Evolutionary conservation across 129 eudicot species (phyloP).

Genomic region (Pseudognaphalium luteoalbum): DNA sequence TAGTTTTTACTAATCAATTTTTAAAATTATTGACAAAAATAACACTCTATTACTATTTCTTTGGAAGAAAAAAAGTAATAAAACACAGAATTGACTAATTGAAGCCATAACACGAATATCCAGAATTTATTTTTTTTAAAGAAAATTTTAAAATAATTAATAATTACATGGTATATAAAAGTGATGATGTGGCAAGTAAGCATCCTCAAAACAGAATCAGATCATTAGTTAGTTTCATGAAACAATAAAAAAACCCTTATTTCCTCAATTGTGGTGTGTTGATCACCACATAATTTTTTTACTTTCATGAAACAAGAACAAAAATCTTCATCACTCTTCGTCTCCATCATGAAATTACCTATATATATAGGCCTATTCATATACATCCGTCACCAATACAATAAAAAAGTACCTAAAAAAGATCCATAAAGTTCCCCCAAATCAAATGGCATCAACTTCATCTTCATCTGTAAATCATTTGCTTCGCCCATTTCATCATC

Average conservation of each 20-base stretch:
- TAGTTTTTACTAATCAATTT: not conserved
- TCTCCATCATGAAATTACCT: conserved; percentile 57
- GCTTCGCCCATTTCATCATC: conserved; percentile 35
- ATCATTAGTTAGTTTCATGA: not conserved
- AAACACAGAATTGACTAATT: not conserved
- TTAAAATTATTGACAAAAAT: not conserved
- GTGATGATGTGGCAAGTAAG: not conserved
- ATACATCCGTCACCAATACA: conserved; percentile 43
- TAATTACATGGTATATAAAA: not conserved
- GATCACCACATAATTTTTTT: not conserved
- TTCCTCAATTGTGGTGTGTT: not conserved
- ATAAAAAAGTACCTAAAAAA: conserved; percentile 13
- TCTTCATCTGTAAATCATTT: conserved; percentile 38
- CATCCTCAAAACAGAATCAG: conserved; percentile 5
- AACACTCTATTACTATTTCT: too few species aligned
- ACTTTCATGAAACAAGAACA: conserved; percentile 42
- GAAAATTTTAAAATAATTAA: too few species aligned
- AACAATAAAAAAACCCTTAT: not conserved
- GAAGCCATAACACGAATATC: not conserved
- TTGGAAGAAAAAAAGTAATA: too few species aligned
- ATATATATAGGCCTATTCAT: conserved; percentile 44
- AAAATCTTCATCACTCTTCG: conserved; percentile 37
- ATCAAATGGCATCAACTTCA: conserved; percentile 33
- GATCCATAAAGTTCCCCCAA: not conserved
- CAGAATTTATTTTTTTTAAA: not conserved